These are phyloP conservation scores for Parathielavia appendiculata DNA, from an alignment of 495 filamentous ascomycete species.

Conservation along the genomic window DNA sequence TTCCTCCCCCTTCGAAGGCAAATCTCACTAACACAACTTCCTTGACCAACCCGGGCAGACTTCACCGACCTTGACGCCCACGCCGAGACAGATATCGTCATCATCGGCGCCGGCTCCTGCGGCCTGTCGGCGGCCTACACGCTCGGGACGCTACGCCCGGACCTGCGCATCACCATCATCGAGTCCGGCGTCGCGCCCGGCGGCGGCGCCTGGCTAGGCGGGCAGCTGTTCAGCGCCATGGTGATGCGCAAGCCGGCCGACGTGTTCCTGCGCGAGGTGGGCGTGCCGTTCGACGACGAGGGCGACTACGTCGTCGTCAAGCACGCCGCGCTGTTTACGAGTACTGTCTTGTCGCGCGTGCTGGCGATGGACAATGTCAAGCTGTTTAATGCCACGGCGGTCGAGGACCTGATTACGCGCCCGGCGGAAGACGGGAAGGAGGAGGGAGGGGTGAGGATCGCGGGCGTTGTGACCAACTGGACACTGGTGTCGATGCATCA, in stretches of 20 bases:
- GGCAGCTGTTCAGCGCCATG: slow-evolving; percentile 90
- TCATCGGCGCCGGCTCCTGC: slow-evolving; percentile 83
- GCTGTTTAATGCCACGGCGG: slow-evolving; percentile 88
- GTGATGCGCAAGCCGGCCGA: slow-evolving; percentile 89
- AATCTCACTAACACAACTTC: background rate
- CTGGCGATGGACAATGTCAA: slow-evolving; percentile 83
- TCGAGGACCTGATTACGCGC: slow-evolving; percentile 87
- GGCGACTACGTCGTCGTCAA: slow-evolving; percentile 85
- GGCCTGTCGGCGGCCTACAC: slow-evolving; percentile 80
- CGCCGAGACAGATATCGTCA: slow-evolving; percentile 87
- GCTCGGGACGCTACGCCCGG: slow-evolving; percentile 75
- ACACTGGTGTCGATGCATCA: slow-evolving; percentile 86
- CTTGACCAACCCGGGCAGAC: slow-evolving; percentile 41
- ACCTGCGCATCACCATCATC: slow-evolving; percentile 87
- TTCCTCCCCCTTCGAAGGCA: background rate
- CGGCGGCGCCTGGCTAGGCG: slow-evolving; percentile 88
- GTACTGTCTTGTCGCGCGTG: slow-evolving; percentile 74
- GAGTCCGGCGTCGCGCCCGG: slow-evolving; percentile 82
- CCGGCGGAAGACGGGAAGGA: slow-evolving; percentile 37
- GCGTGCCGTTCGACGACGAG: slow-evolving; percentile 82
- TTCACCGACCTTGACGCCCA: slow-evolving; percentile 84
- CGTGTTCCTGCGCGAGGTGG: slow-evolving; percentile 70
- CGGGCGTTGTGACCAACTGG: slow-evolving; percentile 92
- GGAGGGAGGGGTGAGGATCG: slow-evolving; percentile 52
- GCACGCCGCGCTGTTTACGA: slow-evolving; percentile 88